phyloP scores from a whole-genome alignment of 495 filamentous ascomycete genomes.

The Evernia prunastri region DNA sequence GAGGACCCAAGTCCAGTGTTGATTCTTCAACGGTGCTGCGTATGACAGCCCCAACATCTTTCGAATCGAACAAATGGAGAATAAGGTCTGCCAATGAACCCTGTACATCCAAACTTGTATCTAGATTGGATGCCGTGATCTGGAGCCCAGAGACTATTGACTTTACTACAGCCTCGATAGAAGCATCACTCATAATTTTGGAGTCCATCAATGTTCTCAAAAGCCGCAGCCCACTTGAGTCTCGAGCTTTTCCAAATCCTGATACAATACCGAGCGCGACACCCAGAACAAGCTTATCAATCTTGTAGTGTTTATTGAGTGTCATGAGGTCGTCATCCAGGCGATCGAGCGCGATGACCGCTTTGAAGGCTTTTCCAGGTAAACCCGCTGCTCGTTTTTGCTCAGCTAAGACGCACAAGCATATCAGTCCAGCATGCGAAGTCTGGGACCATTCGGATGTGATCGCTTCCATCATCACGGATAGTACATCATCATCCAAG shows the following conservation, averaged over 20 bases:
- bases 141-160: slow-evolving; percentile 43
- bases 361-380: slow-evolving; percentile 60
- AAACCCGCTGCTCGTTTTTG: slow-evolving; percentile 53
- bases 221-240: slow-evolving; percentile 47
- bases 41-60: slow-evolving; percentile 42
- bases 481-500: slow-evolving; percentile 66
- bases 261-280: slow-evolving; percentile 60
- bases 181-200: slow-evolving; percentile 54
- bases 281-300: slow-evolving; percentile 68
- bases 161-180: slow-evolving; percentile 55
- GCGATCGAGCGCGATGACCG: slow-evolving; percentile 57
- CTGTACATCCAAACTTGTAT: slow-evolving; percentile 38
- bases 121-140: slow-evolving; percentile 43
- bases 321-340: slow-evolving; percentile 52
- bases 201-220: slow-evolving; percentile 56
- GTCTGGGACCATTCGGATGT: slow-evolving; percentile 66
- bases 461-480: slow-evolving; percentile 80
- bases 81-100: slow-evolving; percentile 57
- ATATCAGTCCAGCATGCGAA: slow-evolving; percentile 65
- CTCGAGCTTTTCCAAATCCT: slow-evolving; percentile 55
- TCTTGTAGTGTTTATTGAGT: slow-evolving; percentile 56
- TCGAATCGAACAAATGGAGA: slow-evolving; percentile 51
- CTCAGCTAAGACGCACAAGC: slow-evolving; percentile 72
- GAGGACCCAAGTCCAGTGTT: slow-evolving; percentile 56
- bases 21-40: slow-evolving; percentile 43